Evolutionary conservation across 352 stramenopile genomes (phyloP), one percentile per base, ranked within the genome.

Genomic region (Phytophthora pinifolia): DNA sequence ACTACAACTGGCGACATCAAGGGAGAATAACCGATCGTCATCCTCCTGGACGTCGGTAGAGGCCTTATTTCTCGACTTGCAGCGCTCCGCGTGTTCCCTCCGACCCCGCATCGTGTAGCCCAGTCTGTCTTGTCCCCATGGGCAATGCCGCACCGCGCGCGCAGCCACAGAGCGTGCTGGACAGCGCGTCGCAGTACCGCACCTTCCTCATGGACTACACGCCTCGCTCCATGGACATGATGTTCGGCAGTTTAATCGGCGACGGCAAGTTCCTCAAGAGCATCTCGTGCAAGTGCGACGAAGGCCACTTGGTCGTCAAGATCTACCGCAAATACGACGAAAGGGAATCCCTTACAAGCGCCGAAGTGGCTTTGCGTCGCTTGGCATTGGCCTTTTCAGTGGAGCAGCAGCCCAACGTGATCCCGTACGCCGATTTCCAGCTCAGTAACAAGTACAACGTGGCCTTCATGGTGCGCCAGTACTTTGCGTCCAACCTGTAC

Each of bases 401-500:
- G 36, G 85, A 93, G 44, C 58, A 81, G 42, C 77, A 88, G 27
- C 85, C 85, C 5, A 96, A 96, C 54, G 52, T 95, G 25, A 79
- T 96, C 36, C 84, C 83, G 33, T 92, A 95, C 63, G 80, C 82
- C 6, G 76, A 89, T 38, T 94, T 85, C 59, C 62, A 88, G 42
- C 58, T 95, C 20, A 87, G 76, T 13, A 72, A 69, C 22, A 93
- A 95, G 59, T 81, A 83, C 46, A 75, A 94, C 60, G 86, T 92
- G 42, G 89, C 89, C 25, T 98, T 98, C 69, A 72, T 99, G 55
- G 72, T 99, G 39, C 83, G 97, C 1, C 97, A 98, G 72, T 97
- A 98, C 72, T 95, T 98, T 25, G 90, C 96, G 37, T 94, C 93
- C 13, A 99, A 98, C 52, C 62, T 99, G 8, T 96, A 96, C 52